Evolutionary conservation across 2,329 filamentous ascomycete genomes (phyloP), one percentile per base, ranked within the genome.

Genomic region (Paecilomyces sp.): DNA sequence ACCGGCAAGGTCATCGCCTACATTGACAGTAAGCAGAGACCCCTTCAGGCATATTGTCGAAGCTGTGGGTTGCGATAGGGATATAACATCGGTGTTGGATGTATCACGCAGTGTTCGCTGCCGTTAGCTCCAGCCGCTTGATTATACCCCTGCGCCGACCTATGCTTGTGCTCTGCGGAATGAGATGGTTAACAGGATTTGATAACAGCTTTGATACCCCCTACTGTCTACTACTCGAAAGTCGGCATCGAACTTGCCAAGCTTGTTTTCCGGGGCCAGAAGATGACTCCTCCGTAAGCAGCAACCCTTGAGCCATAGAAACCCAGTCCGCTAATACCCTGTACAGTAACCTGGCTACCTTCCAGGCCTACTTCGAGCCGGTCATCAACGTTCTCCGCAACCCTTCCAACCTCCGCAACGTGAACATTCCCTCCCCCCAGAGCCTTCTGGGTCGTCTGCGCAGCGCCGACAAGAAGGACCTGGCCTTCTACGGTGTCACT

Each of bases 211-310:
- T 84, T 94, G 81, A 85, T 92, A 68, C 94, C 94, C 68, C 87
- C 88, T 63, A 88, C 92, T 65, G 74, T 95, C 74, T 97, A 97
- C 86, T 99, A 97, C 83, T 87, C 88, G 71, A 90, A 87, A 76
- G 93, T 97, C 73, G 89, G 84, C 70, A 80, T 92, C 65, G 94
- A 99, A 83, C 83, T 97, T 62, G 85, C 84, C 74, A 96, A 90
- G 84, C 84, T 97, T 67, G 86, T 97, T 67, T 91, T 92, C 82
- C 85, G 86, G 70, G 88, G 87, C 76, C 92, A 93, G 79, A 90
- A 89, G 81, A 97, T 99, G 92, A 82, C 84, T 74, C 92, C 91
- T 79, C 94, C 94, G 94, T 99, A 89, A 87, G 92, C 82, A 57
- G 52, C 30, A 57, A 31, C 55, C 54, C 56, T 59, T 47, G 25